These are phyloP conservation scores for Hsuehochloa calcarea DNA, from an alignment of 176 grass and related monocot species.

Conservation along the genomic window DNA sequence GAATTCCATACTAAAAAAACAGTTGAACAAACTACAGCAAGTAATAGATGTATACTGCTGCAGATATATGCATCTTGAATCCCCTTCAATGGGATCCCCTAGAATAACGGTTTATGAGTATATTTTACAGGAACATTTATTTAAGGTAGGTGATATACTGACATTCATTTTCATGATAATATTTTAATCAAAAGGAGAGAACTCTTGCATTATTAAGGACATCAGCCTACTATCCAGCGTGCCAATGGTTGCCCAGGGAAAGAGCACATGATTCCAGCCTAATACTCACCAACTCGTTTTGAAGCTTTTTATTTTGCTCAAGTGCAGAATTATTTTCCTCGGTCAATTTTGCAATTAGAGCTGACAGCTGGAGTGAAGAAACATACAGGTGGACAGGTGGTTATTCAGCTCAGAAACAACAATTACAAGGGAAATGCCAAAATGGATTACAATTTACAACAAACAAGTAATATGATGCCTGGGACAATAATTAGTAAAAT, in stretches of 20 bases:
- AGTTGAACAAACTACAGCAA: constrained; percentile 5
- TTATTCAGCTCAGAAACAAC: constrained; percentile 18
- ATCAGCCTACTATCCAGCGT: neutral
- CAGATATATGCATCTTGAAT: constrained; percentile 19
- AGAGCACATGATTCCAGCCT: neutral
- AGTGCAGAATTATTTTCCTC: constrained; percentile 58
- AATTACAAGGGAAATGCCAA: neutral
- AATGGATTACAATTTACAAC: neutral
- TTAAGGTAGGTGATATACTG: neutral
- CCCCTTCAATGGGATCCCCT: neutral
- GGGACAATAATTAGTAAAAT: constrained; percentile 13
- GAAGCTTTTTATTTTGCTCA: constrained; percentile 55
- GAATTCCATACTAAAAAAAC: neutral
- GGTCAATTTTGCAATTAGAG: constrained; percentile 41
- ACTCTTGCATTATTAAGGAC: neutral
- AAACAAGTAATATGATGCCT: neutral
- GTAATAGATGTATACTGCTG: neutral
- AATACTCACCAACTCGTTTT: constrained; percentile 51
- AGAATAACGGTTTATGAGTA: neutral
- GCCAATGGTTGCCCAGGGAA: neutral
- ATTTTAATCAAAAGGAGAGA: neutral
- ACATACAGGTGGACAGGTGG: constrained; percentile 3
- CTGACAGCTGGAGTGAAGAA: constrained; percentile 32
- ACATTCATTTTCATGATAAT: neutral
- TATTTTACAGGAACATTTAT: neutral